phyloP scores from a whole-genome alignment of 2,329 filamentous ascomycete genomes.

The Aureobasidium musti region DNA sequence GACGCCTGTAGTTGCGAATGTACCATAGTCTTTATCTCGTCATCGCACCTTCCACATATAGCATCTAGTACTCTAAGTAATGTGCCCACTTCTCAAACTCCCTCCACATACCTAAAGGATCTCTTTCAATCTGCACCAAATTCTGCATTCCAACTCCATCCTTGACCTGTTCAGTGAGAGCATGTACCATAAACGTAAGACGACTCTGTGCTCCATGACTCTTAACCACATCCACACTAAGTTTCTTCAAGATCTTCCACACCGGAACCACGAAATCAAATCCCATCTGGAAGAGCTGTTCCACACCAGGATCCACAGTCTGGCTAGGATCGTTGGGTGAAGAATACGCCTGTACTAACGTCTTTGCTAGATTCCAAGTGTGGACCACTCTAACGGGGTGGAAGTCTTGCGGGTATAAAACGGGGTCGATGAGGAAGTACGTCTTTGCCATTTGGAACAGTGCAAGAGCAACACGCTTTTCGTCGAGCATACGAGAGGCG shows the following conservation, averaged over 20 bases:
- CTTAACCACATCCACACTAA: conserved; percentile 24
- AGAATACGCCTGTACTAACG: conserved; percentile 40
- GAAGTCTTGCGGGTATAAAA: conserved; percentile 50
- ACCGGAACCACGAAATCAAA: conserved; percentile 31
- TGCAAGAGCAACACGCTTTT: conserved; percentile 41
- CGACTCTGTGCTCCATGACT: conserved; percentile 29
- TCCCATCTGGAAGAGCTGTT: conserved; percentile 13
- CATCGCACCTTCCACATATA: background rate
- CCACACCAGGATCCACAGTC: background rate
- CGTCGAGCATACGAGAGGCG: conserved; percentile 52
- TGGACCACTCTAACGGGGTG: conserved; percentile 60
- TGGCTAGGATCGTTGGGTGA: background rate
- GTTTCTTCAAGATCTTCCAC: conserved; percentile 27
- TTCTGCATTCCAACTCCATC: conserved; percentile 10
- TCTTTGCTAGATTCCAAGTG: conserved; percentile 43
- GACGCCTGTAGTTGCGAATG: too few species aligned
- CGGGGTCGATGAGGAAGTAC: conserved; percentile 55
- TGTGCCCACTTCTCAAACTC: conserved; percentile 9
- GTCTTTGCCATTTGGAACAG: conserved; percentile 54
- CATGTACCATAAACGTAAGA: background rate
- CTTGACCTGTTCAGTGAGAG: background rate
- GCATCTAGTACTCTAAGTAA: background rate
- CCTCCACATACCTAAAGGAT: conserved; percentile 18
- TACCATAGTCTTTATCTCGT: too few species aligned
- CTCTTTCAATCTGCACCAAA: background rate